phyloP scores from a whole-genome alignment of 306 rosid species.

The Pterocarpus macrocarpus region DNA sequence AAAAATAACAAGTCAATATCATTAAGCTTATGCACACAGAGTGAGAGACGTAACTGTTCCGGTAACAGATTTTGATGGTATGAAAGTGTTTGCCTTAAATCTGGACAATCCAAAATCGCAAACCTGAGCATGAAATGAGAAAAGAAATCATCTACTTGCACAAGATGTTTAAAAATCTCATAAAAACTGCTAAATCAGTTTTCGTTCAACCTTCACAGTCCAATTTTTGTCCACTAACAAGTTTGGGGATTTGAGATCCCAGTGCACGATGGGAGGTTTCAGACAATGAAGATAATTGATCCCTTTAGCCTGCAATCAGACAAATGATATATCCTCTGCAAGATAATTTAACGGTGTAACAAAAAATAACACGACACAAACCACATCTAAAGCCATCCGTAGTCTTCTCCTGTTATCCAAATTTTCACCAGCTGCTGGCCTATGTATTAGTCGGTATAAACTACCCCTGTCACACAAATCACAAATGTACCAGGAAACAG shows the following conservation, averaged over 20 bases:
- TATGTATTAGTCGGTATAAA: constrained; percentile 84
- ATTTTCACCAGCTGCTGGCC: constrained; percentile 87
- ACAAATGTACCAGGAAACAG: constrained; percentile 36
- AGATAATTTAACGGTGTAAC: background rate
- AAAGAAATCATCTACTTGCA: constrained; percentile 30
- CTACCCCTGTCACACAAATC: constrained; percentile 72
- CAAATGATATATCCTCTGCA: constrained; percentile 24
- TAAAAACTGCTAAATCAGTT: constrained; percentile 26
- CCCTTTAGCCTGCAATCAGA: constrained; percentile 88
- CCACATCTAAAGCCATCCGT: constrained; percentile 97
- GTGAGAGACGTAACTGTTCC: constrained; percentile 83
- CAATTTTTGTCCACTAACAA: constrained; percentile 93
- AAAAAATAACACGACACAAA: constrained; percentile 48
- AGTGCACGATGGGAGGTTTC: constrained; percentile 90
- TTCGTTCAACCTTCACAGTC: constrained; percentile 82
- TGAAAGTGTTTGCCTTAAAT: constrained; percentile 90
- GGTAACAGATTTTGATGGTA: constrained; percentile 94
- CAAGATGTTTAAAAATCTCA: constrained; percentile 16
- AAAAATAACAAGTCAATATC: constrained; percentile 15
- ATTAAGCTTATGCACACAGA: background rate
- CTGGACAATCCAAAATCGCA: constrained; percentile 98
- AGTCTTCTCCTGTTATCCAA: constrained; percentile 83
- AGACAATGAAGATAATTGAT: constrained; percentile 95
- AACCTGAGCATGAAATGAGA: constrained; percentile 63
- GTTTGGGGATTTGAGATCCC: constrained; percentile 99